Percentiles rank a stretch among this genome's conserved stretches.
Conservation (phyloP, 805 yeast species). For the Blastobotrys mokoenaii region DNA sequence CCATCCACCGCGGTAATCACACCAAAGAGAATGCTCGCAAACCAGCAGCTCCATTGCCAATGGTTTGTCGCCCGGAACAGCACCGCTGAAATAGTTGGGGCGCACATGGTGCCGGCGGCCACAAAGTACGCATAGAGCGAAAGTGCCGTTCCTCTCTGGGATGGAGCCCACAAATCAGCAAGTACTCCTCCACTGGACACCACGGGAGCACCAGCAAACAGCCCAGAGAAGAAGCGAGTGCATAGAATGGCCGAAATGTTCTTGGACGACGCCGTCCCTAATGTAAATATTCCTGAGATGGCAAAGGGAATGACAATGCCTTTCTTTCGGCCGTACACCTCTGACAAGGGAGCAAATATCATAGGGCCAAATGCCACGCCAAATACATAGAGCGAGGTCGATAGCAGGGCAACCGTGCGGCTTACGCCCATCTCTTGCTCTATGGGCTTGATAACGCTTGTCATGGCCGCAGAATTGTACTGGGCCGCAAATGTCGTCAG, state of each 20-base stretch:
- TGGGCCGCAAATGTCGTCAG: conserved; percentile 36
- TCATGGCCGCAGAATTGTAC: conserved; percentile 39
- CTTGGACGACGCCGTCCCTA: conserved; percentile 44
- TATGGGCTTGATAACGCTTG: conserved; percentile 31
- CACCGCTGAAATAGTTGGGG: conserved; percentile 44
- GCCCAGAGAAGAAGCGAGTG: conserved; percentile 50
- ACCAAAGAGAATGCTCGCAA: conserved; percentile 37
- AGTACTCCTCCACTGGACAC: conserved; percentile 52
- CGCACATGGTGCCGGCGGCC: conserved; percentile 35
- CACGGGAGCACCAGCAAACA: conserved; percentile 52
- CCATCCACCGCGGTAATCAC: conserved; percentile 31
- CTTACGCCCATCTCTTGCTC: conserved; percentile 37
- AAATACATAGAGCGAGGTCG: conserved; percentile 50
- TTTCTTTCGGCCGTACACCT: conserved; percentile 41
- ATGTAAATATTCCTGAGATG: conserved; percentile 34
- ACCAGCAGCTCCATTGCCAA: conserved; percentile 55
- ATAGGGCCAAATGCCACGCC: conserved; percentile 66
- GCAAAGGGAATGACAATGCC: conserved; percentile 38
- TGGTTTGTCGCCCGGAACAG: conserved; percentile 31
- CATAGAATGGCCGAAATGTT: conserved; percentile 44
- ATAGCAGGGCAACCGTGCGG: conserved; percentile 40
- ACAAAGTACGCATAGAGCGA: conserved; percentile 43
- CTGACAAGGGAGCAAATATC: conserved; percentile 55
- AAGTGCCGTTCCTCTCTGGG: conserved; percentile 45
- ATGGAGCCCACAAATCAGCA: conserved; percentile 48